Percentiles rank a stretch among this genome's conserved stretches.
phyloP scores from a whole-genome alignment of 2,329 filamentous ascomycete species.

The Cercospora citrullina region DNA sequence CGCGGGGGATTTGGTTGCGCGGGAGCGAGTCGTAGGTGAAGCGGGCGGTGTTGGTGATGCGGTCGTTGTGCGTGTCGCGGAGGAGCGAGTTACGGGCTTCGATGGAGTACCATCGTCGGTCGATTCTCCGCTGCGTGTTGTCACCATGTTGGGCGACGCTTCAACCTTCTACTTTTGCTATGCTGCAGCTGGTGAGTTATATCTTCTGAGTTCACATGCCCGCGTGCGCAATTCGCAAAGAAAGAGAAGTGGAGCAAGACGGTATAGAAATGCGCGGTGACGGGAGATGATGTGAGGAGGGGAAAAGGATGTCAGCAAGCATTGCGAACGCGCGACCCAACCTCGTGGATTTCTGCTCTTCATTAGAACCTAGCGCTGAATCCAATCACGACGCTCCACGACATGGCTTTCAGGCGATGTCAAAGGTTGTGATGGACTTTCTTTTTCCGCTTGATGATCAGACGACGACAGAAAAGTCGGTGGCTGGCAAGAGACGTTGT shows the following conservation, averaged over 20 bases:
- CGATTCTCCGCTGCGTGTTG: conserved; percentile 18
- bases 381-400: not conserved
- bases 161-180: not conserved
- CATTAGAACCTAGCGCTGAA: not conserved
- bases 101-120: conserved; percentile 21
- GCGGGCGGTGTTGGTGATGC: conserved; percentile 16
- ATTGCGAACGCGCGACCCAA: not conserved
- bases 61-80: conserved; percentile 12
- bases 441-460: not conserved
- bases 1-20: conserved; percentile 33
- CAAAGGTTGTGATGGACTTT: not conserved
- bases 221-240: not conserved
- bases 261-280: not conserved
- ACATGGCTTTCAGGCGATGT: not conserved
- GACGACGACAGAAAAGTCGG: not conserved
- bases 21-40: conserved; percentile 4
- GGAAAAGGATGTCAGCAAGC: not conserved
- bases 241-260: not conserved
- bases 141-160: conserved; percentile 16
- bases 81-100: conserved; percentile 31
- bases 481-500: not conserved
- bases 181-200: not conserved
- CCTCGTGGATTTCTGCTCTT: not conserved
- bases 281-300: not conserved
- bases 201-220: not conserved